Conservation (phyloP, 2,329 filamentous ascomycete species). For the Fusarium agapanthi region DNA sequence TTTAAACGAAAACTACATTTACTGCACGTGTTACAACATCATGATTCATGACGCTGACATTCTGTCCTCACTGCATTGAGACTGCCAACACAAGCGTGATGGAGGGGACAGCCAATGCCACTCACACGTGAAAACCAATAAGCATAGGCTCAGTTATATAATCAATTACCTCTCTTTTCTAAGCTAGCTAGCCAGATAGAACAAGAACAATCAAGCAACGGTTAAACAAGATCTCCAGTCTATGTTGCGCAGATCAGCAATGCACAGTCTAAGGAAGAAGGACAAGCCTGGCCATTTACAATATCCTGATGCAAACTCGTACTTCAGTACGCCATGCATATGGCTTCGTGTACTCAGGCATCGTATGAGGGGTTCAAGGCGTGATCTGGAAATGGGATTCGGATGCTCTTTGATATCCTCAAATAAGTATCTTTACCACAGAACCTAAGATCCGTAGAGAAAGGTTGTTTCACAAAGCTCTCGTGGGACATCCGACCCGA, state of each 20-base stretch:
- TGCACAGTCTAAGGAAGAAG: not conserved
- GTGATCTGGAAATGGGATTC: not conserved
- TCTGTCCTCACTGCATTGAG: conserved; percentile 12
- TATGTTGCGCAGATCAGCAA: not conserved
- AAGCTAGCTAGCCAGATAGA: no score
- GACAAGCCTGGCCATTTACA: not conserved
- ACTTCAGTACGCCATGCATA: not conserved
- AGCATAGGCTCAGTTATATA: not conserved
- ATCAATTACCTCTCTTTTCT: no score
- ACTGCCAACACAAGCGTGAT: not conserved
- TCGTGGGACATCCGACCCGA: not conserved
- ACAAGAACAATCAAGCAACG: no score
- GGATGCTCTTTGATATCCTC: not conserved
- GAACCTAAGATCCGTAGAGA: not conserved
- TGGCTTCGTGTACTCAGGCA: not conserved
- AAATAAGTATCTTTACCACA: not conserved
- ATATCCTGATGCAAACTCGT: not conserved
- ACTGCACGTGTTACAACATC: not conserved
- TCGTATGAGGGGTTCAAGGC: not conserved
- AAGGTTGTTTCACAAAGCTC: not conserved
- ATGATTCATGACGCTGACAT: not conserved
- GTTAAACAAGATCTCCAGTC: not conserved
- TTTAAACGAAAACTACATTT: not conserved
- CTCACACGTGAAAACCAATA: not conserved
- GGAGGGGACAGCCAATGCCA: not conserved